Evolutionary conservation across 768 basidiomycete genomes (phyloP), one percentile per base, ranked within the genome.

Genomic region (Leccinum aurantiacum): DNA sequence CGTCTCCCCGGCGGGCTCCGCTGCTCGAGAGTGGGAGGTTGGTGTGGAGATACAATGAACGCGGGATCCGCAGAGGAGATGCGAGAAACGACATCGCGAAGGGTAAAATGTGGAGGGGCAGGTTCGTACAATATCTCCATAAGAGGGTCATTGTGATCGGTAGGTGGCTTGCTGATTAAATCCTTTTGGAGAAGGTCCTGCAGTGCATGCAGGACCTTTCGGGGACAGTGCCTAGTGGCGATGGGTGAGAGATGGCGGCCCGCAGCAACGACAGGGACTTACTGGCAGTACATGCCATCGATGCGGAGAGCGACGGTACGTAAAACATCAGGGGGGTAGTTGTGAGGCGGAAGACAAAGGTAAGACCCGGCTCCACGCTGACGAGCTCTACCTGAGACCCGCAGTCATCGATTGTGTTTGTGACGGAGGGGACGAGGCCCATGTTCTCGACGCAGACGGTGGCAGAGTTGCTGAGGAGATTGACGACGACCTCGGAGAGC

Each of bases 251-350:
- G 19, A 44, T 19, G n/a, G 1, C 29, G 13, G n/a, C 3, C 24
- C 4, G 31, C 11, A 9, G 29, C 10, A 29, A 22, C 15, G 38
- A 10, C 33, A 13, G 13, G n/a, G 27, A 79, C 84, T 68, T 65
- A 86, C 86, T 67, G 66, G 76, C 82, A 89, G 64, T 81, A 83
- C 79, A 90, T 84, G 22, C 89, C 90, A 17, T 84, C 81, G 1
- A 91, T 73, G 38, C 75, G 77, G 35, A 92, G 67, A 17, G 80
- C 75, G 13, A 90, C 66, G 0, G 76, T 78, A 37, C 88, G 78
- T 15, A 67, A 66, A 17, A 60, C 63, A 17, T 58, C 11, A 24
- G 58, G 57, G 25, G 33, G 25, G 11, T 3, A 4, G 11, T 5
- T 49, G 11, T 13, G 15, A 31, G 13, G 27, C 38, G 14, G 61